phyloP scores from a whole-genome alignment of 2,329 filamentous ascomycete genomes.

The Penicillium sp. region DNA sequence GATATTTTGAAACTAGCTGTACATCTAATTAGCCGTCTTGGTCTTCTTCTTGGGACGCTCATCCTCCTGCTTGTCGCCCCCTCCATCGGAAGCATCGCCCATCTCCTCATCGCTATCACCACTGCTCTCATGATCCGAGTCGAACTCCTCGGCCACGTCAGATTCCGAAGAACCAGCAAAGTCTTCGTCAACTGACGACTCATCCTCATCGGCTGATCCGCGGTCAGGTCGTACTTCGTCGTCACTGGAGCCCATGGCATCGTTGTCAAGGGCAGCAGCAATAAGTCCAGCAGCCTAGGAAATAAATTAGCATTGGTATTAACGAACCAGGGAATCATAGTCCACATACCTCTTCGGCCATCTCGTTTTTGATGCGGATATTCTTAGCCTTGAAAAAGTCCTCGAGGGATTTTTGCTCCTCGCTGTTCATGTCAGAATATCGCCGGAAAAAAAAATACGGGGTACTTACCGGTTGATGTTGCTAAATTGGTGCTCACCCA shows the following conservation, averaged over 20 bases:
- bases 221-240: conserved; percentile 73
- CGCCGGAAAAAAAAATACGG: not conserved
- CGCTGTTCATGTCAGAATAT: conserved; percentile 47
- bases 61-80: conserved; percentile 44
- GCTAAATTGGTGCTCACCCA: conserved; percentile 90
- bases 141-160: conserved; percentile 94
- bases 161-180: conserved; percentile 90
- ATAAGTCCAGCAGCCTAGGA: conserved; percentile 59
- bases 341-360: conserved; percentile 81
- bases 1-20: conserved; percentile 15
- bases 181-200: conserved; percentile 93
- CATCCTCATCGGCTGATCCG: conserved; percentile 92
- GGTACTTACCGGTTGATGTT: conserved; percentile 81
- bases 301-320: conserved; percentile 24
- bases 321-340: not conserved
- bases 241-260: conserved; percentile 80
- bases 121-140: conserved; percentile 85
- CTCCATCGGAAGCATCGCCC: conserved; percentile 47
- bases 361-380: conserved; percentile 96
- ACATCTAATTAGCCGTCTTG: conserved; percentile 47
- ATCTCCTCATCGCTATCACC: conserved; percentile 66
- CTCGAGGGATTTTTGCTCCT: conserved; percentile 95
- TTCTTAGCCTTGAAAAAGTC: conserved; percentile 96
- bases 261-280: conserved; percentile 77
- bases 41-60: conserved; percentile 65